Evolutionary conservation across 371 early-diverging fungal species (phyloP), one percentile per base, ranked within the genome.

Genomic region (Circinella umbellata): DNA sequence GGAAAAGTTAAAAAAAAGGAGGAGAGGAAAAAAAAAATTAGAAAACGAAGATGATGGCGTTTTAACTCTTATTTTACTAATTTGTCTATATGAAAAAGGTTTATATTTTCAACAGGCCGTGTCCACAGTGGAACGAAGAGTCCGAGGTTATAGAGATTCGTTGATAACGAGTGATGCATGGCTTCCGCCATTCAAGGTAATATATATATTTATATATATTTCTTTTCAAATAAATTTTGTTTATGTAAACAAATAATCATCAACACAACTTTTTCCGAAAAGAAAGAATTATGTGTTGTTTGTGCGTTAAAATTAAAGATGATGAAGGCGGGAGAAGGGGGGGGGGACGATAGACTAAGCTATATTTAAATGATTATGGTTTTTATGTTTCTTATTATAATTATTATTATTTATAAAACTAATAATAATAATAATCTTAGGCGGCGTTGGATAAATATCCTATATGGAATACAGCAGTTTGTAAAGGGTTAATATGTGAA

Each of bases 141-240:
- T 69, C 27, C 54, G 53, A 62, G 69, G 69, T 3, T 73, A 55
- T n/a, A 36, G 34, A 37, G 69, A 69, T 4, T 73, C 73, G 5
- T 34, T 69, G 36, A 39, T 73, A 39, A 57, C 69, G 20, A 73
- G 73, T 66, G 73, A 73, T 66, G 69, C 73, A 51, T 73, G 73
- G 73, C 48, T 60, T n/a, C 69, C 73, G 5, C n/a, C 62, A 10
- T 73, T 69, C 57, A 73, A 73, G 68, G 72, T 72, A 63, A 47
- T 59, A 39, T 10, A 39, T 6, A 39, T 39, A 10, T 39, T 39
- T 39, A 10, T 39, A 10, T 10, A n/a, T n/a, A 27, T 27, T 27
- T 27, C 2, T 27, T 27, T 27, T 27, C 27, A 27, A 27, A 27
- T 27, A 27, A 27, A 27, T 27, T 27, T 27, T 27, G 27, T 27